Evolutionary conservation across 805 yeast genomes (phyloP), one percentile per base, ranked within the genome.

Genomic region (Jamesozyma piceae): DNA sequence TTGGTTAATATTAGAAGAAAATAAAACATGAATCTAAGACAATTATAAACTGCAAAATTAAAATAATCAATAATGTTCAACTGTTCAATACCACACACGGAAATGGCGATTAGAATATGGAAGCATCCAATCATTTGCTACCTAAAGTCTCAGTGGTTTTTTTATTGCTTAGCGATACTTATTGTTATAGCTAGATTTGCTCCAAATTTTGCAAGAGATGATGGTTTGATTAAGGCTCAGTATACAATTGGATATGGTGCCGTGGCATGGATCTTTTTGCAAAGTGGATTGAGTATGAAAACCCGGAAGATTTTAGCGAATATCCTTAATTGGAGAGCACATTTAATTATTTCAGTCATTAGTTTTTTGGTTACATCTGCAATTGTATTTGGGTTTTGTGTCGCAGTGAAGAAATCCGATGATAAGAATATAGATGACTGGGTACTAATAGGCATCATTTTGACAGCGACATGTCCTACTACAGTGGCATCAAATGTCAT

Each of bases 401-500:
- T 73, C 43, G 95, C 83, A 0, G 78, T 86, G 24, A 71, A 72
- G 48, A 67, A 67, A 3, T 76, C 92, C 0, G 46, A 73, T 46
- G 72, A 83, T 54, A 60, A 65, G 1, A 57, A 66, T n/a, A 83
- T 87, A 30, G 80, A 79, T 51, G 71, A 74, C 28, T 86, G 92
- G 86, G 73, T 86, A 51, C 65, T 88, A 19, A 82, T 82, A 13
- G 96, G 96, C 1, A 62, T 88, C 45, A 75, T 88, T 17, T 82
- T 86, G 37, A 83, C 95, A 2, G 84, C 85, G 26, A 75, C 90
- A 11, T 84, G 94, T 60, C 96, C 96, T 24, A 88, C 96, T 8
- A 88, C 96, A 0, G 95, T 88, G 17, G 77, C 89, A 0, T 86
- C 95, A 2, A 88, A 88, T 58, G 95, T 88, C 24, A 89, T 88